phyloP scores from a whole-genome alignment of 2,329 filamentous ascomycete species.

The Trichophyton equinum region DNA sequence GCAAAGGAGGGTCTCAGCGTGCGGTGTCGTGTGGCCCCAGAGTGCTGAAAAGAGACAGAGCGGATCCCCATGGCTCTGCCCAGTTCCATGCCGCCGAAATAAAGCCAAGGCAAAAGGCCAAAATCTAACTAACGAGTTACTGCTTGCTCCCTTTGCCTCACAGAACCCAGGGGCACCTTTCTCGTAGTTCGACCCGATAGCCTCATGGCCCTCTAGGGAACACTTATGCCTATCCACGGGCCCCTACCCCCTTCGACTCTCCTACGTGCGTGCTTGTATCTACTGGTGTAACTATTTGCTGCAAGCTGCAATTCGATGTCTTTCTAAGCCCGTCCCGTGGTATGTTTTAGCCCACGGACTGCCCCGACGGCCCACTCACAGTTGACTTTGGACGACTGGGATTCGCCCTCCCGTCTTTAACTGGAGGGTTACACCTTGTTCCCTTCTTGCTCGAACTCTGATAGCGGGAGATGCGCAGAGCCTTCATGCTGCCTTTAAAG shows the following conservation, averaged over 20 bases:
- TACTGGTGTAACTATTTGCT: too few relatives aligned
- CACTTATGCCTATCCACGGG: not conserved
- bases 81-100: not conserved
- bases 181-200: not conserved
- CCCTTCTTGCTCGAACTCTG: not conserved
- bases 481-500: not conserved
- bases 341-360: not conserved
- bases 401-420: not conserved
- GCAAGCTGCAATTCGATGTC: not conserved
- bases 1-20: not conserved
- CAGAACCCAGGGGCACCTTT: not conserved
- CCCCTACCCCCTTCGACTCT: not conserved
- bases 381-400: not conserved
- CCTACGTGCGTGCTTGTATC: not conserved
- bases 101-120: not conserved
- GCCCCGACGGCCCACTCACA: not conserved
- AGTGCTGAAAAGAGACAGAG: not conserved
- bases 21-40: not conserved
- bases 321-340: not conserved
- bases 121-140: too few relatives aligned
- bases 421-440: not conserved
- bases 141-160: not conserved
- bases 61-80: not conserved
- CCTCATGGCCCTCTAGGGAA: not conserved
- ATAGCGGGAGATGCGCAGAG: not conserved